phyloP scores from a whole-genome alignment of 495 filamentous ascomycete species.

The Daldinia concentrica region DNA sequence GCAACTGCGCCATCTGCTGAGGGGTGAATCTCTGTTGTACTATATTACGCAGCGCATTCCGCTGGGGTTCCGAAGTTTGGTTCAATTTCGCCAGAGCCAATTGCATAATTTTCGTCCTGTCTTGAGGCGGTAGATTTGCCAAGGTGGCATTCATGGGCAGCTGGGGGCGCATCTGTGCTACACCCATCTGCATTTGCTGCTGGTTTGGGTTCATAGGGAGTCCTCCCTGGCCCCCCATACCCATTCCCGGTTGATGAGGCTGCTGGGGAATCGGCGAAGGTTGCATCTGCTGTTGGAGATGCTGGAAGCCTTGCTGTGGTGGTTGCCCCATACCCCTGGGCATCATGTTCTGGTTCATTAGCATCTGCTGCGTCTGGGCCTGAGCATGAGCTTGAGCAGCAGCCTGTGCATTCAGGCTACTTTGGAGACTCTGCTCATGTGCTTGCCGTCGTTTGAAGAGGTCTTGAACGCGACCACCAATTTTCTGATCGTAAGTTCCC shows the following conservation, averaged over 20 bases:
- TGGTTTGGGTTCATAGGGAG: slow-evolving; percentile 51
- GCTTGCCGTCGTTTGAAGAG: slow-evolving; percentile 54
- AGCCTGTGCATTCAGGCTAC: slow-evolving; percentile 52
- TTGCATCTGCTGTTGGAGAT: slow-evolving; percentile 62
- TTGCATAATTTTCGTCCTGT: slow-evolving; percentile 44
- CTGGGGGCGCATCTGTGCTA: slow-evolving; percentile 40
- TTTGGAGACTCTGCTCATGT: slow-evolving; percentile 53
- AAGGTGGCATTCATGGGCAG: slow-evolving; percentile 34
- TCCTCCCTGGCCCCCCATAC: slow-evolving; percentile 46
- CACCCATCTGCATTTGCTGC: slow-evolving; percentile 52
- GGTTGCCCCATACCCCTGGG: slow-evolving; percentile 53
- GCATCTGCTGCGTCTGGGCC: slow-evolving; percentile 51
- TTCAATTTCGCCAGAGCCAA: slow-evolving; percentile 42
- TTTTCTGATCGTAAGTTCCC: slow-evolving; percentile 51
- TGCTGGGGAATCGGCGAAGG: slow-evolving; percentile 53
- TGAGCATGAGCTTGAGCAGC: slow-evolving; percentile 41
- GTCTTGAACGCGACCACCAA: slow-evolving; percentile 45
- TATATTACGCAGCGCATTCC: slow-evolving; percentile 43
- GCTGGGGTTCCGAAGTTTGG: slow-evolving; percentile 46
- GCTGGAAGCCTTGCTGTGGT: slow-evolving; percentile 55
- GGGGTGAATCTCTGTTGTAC: slow-evolving; percentile 46
- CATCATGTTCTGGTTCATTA: slow-evolving; percentile 59
- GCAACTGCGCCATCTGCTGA: slow-evolving; percentile 47
- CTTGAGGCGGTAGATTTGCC: slow-evolving; percentile 42
- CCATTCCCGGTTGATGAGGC: slow-evolving; percentile 50